Base-by-base conservation (phyloP, 768 basidiomycete genomes). In the Rossbeevera mucosa region DNA sequence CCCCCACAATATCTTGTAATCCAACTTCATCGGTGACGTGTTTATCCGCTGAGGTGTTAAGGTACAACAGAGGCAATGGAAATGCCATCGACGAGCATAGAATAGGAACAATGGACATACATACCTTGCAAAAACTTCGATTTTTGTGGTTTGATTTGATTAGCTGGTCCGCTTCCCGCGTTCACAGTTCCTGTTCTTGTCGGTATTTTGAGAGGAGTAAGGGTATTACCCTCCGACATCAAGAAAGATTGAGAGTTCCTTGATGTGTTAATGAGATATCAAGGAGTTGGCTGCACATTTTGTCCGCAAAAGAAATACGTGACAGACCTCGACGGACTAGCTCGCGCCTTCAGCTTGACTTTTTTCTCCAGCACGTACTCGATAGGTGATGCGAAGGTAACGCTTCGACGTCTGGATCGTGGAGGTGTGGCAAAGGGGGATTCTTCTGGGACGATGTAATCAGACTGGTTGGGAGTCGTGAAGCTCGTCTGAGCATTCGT, bases 1-100 rank as follows among this genome's bases (percentile, higher is more conserved):
- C 81, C 51, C 75, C 70, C 29, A 76, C 65, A 49, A 83, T 80
- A 36, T 64, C 66, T 50, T 62, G 60, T 8, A 71, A 62, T 24
- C 51, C 63, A 29, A 42, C 55, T 8, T 53, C 56, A 11, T 57
- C 55, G 7, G 44, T 18, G 24, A 11, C 47, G 20, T 40, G 44
- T 40, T 50, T 46, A n/a, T 26, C 33, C 16, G 14, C 36, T 5
- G 50, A 33, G 22, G 31, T 20, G 52, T 59, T 42, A 7, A 26
- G 20, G 22, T 26, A 6, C 18, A 21, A 45, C 47, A 25, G 31
- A 20, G 9, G 24, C 44, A 16, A 1, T 8, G 22, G 51, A 36
- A 31, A 40, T 33, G 33, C 22, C 25, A 12, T 18, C n/a, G n/a
- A n/a, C n/a, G n/a, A 28, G n/a, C 18, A 43, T 38, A 28, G 24